phyloP scores from a whole-genome alignment of 768 basidiomycete genomes.

The Suillus occidentalis region DNA sequence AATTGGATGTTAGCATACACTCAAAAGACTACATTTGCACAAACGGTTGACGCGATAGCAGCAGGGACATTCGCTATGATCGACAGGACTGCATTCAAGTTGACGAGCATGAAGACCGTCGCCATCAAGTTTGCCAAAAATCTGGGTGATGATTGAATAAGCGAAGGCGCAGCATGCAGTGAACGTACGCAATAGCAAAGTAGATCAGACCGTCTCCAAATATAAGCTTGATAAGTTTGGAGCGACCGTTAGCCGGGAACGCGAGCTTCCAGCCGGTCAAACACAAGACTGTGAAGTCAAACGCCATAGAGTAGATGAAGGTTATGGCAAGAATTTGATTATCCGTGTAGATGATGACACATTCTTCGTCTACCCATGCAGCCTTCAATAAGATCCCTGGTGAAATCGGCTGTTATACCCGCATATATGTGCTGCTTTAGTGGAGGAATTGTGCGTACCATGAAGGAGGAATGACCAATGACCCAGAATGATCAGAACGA shows the following conservation, averaged over 20 bases:
- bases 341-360: conserved; percentile 59
- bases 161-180: conserved; percentile 6
- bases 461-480: conserved; percentile 74
- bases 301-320: conserved; percentile 75
- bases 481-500: conserved; percentile 58
- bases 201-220: conserved; percentile 75
- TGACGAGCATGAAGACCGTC: conserved; percentile 61
- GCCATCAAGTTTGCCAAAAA: conserved; percentile 68
- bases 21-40: conserved; percentile 11
- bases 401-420: not conserved
- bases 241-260: conserved; percentile 46
- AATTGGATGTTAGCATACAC: not conserved
- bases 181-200: conserved; percentile 65
- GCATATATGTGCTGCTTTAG: conserved; percentile 4
- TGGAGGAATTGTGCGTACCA: conserved; percentile 37
- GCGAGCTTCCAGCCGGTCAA: conserved; percentile 64
- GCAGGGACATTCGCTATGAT: conserved; percentile 75
- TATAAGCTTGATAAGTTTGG: conserved; percentile 60
- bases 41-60: conserved; percentile 65
- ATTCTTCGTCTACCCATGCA: conserved; percentile 50
- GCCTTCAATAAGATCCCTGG: conserved; percentile 62
- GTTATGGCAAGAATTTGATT: conserved; percentile 60
- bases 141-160: conserved; percentile 33
- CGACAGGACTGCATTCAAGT: conserved; percentile 72
- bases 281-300: conserved; percentile 62